A percentile compares a stretch with the other conserved stretches of the same genome.
Evolutionary conservation across 2,329 filamentous ascomycete genomes (phyloP).

Genomic region (Epichloe sp.): DNA sequence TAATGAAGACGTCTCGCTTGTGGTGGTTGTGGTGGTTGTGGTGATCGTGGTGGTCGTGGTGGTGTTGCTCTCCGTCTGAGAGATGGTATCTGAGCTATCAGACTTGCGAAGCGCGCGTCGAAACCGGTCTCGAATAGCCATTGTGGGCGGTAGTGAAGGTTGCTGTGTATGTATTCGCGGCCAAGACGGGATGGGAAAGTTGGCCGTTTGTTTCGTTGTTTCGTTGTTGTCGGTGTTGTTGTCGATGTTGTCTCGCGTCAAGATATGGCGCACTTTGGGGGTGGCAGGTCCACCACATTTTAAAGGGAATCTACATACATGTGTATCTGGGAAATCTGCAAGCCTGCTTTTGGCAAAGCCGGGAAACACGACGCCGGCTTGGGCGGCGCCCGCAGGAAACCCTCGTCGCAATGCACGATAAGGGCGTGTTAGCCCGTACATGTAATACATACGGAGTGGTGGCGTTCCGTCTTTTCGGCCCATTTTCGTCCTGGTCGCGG

Average conservation of each 20-base stretch:
- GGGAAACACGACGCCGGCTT: background rate
- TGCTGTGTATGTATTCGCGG: background rate
- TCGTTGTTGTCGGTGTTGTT: background rate
- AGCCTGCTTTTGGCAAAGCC: background rate
- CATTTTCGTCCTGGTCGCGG: slow-evolving; percentile 5
- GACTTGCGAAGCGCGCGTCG: slow-evolving; percentile 28
- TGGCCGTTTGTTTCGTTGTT: background rate
- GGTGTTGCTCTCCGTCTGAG: slow-evolving; percentile 19
- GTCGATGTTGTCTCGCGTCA: too few species aligned
- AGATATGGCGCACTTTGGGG: slow-evolving; percentile 1
- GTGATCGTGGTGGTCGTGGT: slow-evolving; percentile 14
- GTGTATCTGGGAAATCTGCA: background rate
- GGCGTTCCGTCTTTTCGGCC: slow-evolving; percentile 6
- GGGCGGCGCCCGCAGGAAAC: slow-evolving; percentile 1
- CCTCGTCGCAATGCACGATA: background rate
- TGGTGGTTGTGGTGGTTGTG: slow-evolving; percentile 10
- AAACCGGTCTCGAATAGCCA: slow-evolving; percentile 30
- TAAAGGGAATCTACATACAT: background rate
- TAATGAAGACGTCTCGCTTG: slow-evolving; percentile 18
- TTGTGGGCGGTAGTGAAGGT: slow-evolving; percentile 10
- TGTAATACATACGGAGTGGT: background rate
- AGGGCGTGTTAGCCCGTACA: too few species aligned
- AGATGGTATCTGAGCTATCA: slow-evolving; percentile 16
- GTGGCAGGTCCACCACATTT: slow-evolving; percentile 2
- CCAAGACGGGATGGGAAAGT: background rate